Evolutionary conservation across 2,329 filamentous ascomycete genomes (phyloP).

Genomic region (Ophiosphaerella herpotricha): DNA sequence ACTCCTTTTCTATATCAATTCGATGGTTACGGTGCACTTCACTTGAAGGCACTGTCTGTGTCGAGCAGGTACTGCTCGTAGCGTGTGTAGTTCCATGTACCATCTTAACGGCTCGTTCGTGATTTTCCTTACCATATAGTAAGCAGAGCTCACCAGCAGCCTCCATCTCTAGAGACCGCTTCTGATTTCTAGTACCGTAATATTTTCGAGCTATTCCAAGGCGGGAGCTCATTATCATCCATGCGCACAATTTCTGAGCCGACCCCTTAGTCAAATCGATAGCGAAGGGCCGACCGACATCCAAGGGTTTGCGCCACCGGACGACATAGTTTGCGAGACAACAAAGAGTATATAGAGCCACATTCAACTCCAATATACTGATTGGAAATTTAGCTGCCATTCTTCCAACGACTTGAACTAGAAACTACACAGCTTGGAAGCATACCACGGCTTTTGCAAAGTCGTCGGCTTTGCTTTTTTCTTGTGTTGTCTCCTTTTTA

Average conservation of each 20-base stretch:
- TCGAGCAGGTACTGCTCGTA: too few relatives aligned
- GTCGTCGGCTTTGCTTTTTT: conserved; percentile 12
- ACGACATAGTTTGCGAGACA: conserved; percentile 32
- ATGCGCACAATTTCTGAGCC: conserved; percentile 1
- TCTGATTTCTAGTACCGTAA: too few relatives aligned
- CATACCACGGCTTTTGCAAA: conserved; percentile 26
- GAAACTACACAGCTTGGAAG: conserved; percentile 33
- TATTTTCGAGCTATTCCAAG: too few relatives aligned
- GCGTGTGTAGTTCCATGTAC: too few relatives aligned
- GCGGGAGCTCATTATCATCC: background rate
- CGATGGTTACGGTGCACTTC: background rate
- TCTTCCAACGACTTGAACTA: conserved; percentile 26
- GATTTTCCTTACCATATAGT: too few relatives aligned
- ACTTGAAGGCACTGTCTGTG: background rate
- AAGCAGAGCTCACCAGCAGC: too few relatives aligned
- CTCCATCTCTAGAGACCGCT: too few relatives aligned
- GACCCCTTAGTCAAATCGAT: background rate
- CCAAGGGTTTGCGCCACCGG: conserved; percentile 39
- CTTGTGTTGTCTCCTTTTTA: conserved; percentile 5
- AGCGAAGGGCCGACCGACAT: conserved; percentile 15
- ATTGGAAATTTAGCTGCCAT: conserved; percentile 14
- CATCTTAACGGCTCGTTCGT: too few relatives aligned
- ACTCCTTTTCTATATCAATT: background rate
- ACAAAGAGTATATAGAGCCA: conserved; percentile 56
- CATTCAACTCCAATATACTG: conserved; percentile 64